Evolutionary conservation across 805 yeast species (phyloP), one percentile per base, ranked within the genome.

Genomic region (Kuraishia borneana): DNA sequence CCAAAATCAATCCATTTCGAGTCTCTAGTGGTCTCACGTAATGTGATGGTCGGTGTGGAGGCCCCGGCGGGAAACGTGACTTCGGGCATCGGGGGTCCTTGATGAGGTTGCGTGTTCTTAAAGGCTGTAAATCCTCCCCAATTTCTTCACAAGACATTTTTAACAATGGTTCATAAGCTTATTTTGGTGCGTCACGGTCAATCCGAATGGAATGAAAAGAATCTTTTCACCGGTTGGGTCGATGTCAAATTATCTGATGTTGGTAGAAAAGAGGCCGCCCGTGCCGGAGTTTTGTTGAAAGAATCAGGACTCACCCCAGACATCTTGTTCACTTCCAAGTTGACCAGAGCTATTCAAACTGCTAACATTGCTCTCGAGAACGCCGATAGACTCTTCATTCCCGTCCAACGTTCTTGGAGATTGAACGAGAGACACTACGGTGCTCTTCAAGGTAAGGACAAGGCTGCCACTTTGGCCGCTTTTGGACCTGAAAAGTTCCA

Each of bases 351-450:
- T 45, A 88, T 88, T 60, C 94, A 85, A 68, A 88, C 97, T 44
- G 96, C 96, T 50, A 82, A 88, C 81, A 74, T 89, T 61, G 96
- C 96, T 39, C 70, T 88, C 49, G 84, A 81, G 42, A 60, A 69
- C 45, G 89, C 96, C 39, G 96, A 87, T 65, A 83, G 87, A 59
- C 66, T 84, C 49, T 88, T 76, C 74, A 73, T 88, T 47, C 95
- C 94, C 55, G 94, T 83, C 53, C 76, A 79, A 64, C 83, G 96
- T 73, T 74, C 89, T 37, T 89, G 96, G 96, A 83, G 96, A 75
- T 76, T 88, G 61, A 88, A 88, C 71, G 97, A 88, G 73, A 92
- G 97, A 75, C 96, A 88, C 68, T 88, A 88, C 71, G 97, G 97
- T 75, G 96, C 85, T 50, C 76, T 88, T 56, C 96, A 89, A 70